A percentile compares a stretch with the other conserved stretches of the same genome.
Conservation (phyloP, 2,329 filamentous ascomycete species). For the Aspergillus transmontanensis region DNA sequence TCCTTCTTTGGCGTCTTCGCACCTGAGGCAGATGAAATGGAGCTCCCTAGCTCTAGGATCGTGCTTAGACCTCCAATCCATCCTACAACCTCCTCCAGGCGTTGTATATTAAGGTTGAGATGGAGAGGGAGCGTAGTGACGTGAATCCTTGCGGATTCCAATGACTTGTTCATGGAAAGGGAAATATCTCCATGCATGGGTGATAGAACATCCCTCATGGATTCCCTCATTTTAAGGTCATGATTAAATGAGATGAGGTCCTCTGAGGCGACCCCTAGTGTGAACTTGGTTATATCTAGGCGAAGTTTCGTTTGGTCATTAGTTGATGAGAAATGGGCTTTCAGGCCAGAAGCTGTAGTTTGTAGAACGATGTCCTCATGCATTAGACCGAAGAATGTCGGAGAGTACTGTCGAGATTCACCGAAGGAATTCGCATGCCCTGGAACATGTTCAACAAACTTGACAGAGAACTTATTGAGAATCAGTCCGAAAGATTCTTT, state of each 20-base stretch:
- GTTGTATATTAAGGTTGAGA: slow-evolving; percentile 74
- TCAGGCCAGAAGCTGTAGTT: slow-evolving; percentile 28
- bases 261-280: slow-evolving; percentile 51
- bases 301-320: slow-evolving; percentile 29
- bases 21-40: slow-evolving; percentile 74
- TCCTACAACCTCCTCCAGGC: slow-evolving; percentile 80
- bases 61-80: slow-evolving; percentile 92
- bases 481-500: slow-evolving; percentile 27
- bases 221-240: slow-evolving; percentile 49
- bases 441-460: slow-evolving; percentile 41
- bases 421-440: slow-evolving; percentile 30
- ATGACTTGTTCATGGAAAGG: slow-evolving; percentile 36
- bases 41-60: slow-evolving; percentile 83
- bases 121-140: slow-evolving; percentile 76
- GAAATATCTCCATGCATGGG: slow-evolving; percentile 43
- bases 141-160: slow-evolving; percentile 51
- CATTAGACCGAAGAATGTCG: slow-evolving; percentile 23
- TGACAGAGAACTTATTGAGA: slow-evolving; percentile 35
- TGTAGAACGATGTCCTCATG: slow-evolving; percentile 39
- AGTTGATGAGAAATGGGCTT: slow-evolving; percentile 24
- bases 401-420: slow-evolving; percentile 12
- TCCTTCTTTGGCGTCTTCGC: slow-evolving; percentile 39
- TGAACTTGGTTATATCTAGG: slow-evolving; percentile 45
- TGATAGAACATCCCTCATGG: slow-evolving; percentile 43
- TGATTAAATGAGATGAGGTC: slow-evolving; percentile 57